Conservation (phyloP, 2,329 filamentous ascomycete genomes). For the Sporothrix curviconia region DNA sequence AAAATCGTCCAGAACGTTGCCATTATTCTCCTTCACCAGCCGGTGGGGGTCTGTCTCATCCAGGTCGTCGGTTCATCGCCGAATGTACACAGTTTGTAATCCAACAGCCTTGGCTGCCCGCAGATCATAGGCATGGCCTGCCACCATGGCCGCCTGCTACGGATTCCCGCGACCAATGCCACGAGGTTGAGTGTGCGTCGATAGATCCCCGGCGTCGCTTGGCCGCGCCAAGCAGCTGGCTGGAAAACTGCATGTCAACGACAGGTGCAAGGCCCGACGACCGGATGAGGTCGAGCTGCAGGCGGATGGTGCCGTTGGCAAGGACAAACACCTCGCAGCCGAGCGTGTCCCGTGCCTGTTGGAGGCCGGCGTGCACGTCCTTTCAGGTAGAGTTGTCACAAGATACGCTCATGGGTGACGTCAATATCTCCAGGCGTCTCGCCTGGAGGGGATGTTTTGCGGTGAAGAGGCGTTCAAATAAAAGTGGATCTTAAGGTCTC, state of each 20-base stretch:
- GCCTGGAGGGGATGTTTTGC: too few species aligned
- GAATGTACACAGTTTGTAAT: slow-evolving; percentile 46
- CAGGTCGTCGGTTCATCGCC: slow-evolving; percentile 47
- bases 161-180: slow-evolving; percentile 27
- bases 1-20: not conserved
- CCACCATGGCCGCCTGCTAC: slow-evolving; percentile 45
- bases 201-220: slow-evolving; percentile 43
- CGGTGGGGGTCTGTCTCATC: not conserved
- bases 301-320: slow-evolving; percentile 25
- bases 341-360: not conserved
- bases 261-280: slow-evolving; percentile 35
- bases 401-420: slow-evolving; percentile 36
- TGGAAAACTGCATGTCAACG: slow-evolving; percentile 48
- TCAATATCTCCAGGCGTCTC: slow-evolving; percentile 44
- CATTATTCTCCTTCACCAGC: slow-evolving; percentile 2
- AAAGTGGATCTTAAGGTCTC: too few species aligned
- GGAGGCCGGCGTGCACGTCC: not conserved
- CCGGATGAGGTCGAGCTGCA: slow-evolving; percentile 45
- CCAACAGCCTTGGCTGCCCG: slow-evolving; percentile 41
- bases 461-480: too few species aligned
- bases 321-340: not conserved
- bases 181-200: slow-evolving; percentile 38
- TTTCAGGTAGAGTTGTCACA: slow-evolving; percentile 22
- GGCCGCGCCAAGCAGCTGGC: slow-evolving; percentile 41
- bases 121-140: slow-evolving; percentile 49